Evolutionary conservation across 768 basidiomycete genomes (phyloP).

Genomic region (Sporobolomyces roseus): DNA sequence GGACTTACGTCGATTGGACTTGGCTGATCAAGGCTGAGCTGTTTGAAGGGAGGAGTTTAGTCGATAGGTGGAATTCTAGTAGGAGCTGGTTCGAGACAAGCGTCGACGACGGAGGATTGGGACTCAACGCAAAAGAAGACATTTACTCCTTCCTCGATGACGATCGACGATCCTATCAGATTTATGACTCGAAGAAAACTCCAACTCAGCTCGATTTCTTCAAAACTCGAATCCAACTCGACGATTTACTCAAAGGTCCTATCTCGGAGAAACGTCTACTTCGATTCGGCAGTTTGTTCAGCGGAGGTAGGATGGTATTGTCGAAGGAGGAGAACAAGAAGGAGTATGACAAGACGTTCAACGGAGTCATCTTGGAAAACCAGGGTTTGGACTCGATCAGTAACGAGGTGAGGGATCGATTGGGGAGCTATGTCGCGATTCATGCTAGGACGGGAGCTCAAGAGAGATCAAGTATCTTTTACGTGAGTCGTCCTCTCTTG

Average conservation of each 20-base stretch:
- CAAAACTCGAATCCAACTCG: slow-evolving; percentile 13
- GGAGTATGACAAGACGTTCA: neutral
- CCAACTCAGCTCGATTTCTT: neutral
- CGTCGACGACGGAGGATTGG: slow-evolving; percentile 15
- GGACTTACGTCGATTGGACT: slow-evolving; percentile 19
- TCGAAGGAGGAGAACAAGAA: slow-evolving; percentile 2
- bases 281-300: slow-evolving; percentile 32
- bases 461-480: slow-evolving; percentile 20
- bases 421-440: slow-evolving; percentile 34
- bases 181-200: slow-evolving; percentile 13
- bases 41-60: neutral
- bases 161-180: slow-evolving; percentile 20
- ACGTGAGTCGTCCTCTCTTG: slow-evolving; percentile 2
- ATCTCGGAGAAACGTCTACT: slow-evolving; percentile 11
- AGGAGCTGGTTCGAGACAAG: neutral
- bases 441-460: slow-evolving; percentile 22
- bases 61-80: slow-evolving; percentile 32
- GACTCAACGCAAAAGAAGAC: neutral
- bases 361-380: slow-evolving; percentile 3
- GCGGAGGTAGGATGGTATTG: slow-evolving; percentile 20
- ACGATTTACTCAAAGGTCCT: slow-evolving; percentile 1
- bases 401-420: slow-evolving; percentile 4
- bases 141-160: slow-evolving; percentile 18
- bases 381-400: slow-evolving; percentile 26
- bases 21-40: slow-evolving; percentile 6